Conservation (phyloP, 176 grass and related monocot genomes). For the Tuctoria greenei region DNA sequence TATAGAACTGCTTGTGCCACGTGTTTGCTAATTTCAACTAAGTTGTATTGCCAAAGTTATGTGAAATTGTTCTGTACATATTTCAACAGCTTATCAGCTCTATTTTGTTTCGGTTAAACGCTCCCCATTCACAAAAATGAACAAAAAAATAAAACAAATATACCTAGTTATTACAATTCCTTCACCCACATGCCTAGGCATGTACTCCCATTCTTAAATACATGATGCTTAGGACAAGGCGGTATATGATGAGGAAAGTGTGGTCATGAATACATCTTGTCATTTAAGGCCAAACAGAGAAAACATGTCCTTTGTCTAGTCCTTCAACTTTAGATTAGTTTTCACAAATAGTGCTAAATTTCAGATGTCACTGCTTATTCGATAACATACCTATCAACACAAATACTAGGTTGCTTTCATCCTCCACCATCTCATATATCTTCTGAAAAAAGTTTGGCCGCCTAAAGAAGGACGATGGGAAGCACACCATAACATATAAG, state of each 20-base stretch:
- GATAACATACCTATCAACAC: constrained; percentile 86
- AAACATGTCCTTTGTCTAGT: neutral
- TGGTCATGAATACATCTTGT: neutral
- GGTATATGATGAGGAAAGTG: constrained; percentile 17
- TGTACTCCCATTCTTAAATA: neutral
- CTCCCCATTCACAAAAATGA: constrained; percentile 11
- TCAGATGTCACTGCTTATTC: neutral
- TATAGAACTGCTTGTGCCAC: neutral
- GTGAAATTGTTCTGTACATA: neutral
- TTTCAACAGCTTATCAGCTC: neutral
- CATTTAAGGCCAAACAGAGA: constrained; percentile 15
- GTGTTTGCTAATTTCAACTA: constrained; percentile 18
- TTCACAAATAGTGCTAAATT: neutral
- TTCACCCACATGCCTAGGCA: neutral
- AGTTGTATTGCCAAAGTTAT: neutral
- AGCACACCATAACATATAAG: constrained; percentile 20
- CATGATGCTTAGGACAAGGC: neutral
- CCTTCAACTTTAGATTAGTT: constrained; percentile 1
- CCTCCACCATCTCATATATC: constrained; percentile 99
- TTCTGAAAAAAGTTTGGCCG: constrained; percentile 99
- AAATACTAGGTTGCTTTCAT: constrained; percentile 94
- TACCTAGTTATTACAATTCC: neutral
- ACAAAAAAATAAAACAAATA: neutral
- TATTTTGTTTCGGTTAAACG: neutral
- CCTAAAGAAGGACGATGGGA: constrained; percentile 51